Evolutionary conservation across 306 rosid genomes (phyloP).

Genomic region (Adenanthera pavonina): DNA sequence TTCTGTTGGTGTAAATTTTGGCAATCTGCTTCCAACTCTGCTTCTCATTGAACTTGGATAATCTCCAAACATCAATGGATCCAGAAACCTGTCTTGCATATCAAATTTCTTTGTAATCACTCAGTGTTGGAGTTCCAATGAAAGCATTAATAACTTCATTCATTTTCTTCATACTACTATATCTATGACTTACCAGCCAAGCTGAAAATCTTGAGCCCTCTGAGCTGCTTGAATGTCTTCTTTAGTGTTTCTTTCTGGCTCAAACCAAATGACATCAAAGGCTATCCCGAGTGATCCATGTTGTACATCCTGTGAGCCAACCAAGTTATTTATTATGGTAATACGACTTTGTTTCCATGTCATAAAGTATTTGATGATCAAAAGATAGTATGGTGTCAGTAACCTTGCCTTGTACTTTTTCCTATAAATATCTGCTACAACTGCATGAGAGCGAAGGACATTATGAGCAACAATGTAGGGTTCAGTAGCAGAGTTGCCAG

Average conservation of each 20-base stretch:
- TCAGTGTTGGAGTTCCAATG: not conserved
- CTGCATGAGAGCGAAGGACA: slow-evolving; percentile 10
- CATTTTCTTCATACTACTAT: not conserved
- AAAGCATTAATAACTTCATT: not conserved
- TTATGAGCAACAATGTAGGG: slow-evolving; percentile 11
- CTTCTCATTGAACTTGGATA: slow-evolving; percentile 29
- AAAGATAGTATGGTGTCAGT: no score
- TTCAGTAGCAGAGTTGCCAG: slow-evolving; percentile 1
- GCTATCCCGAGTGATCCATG: slow-evolving; percentile 18
- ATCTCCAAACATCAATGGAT: slow-evolving; percentile 18
- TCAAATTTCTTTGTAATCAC: no score
- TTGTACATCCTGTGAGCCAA: not conserved
- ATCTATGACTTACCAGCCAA: not conserved
- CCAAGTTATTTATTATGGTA: not conserved
- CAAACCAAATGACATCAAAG: slow-evolving; percentile 11
- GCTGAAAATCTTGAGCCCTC: slow-evolving; percentile 25
- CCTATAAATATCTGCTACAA: not conserved
- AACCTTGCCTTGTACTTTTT: slow-evolving; percentile 7
- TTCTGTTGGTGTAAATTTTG: not conserved
- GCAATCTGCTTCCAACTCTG: slow-evolving; percentile 10
- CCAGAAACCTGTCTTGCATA: slow-evolving; percentile 6
- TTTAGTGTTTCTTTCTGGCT: slow-evolving; percentile 5
- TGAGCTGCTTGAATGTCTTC: slow-evolving; percentile 23
- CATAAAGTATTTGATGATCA: no score
- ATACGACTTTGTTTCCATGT: no score